Base-by-base conservation (phyloP, 2,329 filamentous ascomycete genomes). In the Amauroascus verrucosus region DNA sequence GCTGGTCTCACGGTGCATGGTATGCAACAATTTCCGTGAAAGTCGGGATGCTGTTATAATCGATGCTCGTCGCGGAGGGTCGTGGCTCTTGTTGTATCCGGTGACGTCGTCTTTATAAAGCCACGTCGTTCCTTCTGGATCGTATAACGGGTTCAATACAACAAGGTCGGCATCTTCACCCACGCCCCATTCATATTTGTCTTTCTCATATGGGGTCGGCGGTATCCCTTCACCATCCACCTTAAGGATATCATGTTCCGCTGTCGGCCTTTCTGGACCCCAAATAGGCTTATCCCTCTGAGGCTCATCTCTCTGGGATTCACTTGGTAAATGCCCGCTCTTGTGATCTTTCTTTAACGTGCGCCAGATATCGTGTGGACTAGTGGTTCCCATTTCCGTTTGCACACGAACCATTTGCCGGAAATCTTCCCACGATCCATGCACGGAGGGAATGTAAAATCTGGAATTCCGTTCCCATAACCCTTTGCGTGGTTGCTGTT, bases 131-230 rank as follows among this genome's bases (percentile, higher is more conserved):
- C 85, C 82, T 35, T 88, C 83, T 0, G 91, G 90, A 64, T 97
- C 86, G 70, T 91, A 97, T 58, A 97, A 82, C 8, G 91, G 91
- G 64, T 90, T 93, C 57, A 97, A 82, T 0, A 89, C 88, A 64
- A 97, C 91, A 60, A 94, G 80, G 67, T 97, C 91, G 9, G 91
- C 89, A 55, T 94, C 86, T 68, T 96, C 91, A 51, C 81, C 86
- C 0, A 93, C 85, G 30, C 91, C 91, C 90, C 91, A 96, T 48
- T 77, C 69, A 65, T 90, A 89, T 59, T 84, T 80, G 64, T 96
- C 89, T 57, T 86, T 84, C 48, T 91, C 86, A 61, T 87, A 83
- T 1, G 75, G 75, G 0, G 78, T 83, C 0, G 86, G 85, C 0
- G 89, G 88, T 14, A 74, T 72, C 0, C 86, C 84, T 56, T 93